These are phyloP conservation scores for Zopfochytrium polystomum DNA, from an alignment of 371 early-diverging fungal species.

Conservation along the genomic window DNA sequence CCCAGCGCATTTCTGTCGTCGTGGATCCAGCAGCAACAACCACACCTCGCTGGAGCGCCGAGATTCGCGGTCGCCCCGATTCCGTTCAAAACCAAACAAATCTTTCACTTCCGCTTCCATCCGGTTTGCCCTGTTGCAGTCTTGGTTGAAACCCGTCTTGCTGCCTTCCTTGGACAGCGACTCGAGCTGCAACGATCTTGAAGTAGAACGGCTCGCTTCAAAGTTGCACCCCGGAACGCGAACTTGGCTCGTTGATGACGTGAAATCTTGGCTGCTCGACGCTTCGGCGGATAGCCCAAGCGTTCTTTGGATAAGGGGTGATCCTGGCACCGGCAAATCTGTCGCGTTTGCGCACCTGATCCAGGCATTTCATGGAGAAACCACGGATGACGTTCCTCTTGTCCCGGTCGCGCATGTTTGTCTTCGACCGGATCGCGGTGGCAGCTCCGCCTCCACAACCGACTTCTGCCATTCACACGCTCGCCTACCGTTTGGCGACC, in stretches of 20 bases:
- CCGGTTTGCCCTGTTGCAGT: too few relatives aligned
- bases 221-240: constrained; percentile 18
- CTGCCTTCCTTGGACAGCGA: too few relatives aligned
- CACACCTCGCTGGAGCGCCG: too few relatives aligned
- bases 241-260: constrained; percentile 16
- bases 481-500: constrained; percentile 19
- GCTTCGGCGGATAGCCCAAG: background rate
- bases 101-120: too few relatives aligned
- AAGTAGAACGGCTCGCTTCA: too few relatives aligned
- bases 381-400: background rate
- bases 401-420: background rate
- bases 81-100: too few relatives aligned
- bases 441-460: too few relatives aligned
- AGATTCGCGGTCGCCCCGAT: too few relatives aligned
- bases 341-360: constrained; percentile 9
- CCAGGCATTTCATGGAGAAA: background rate
- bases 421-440: background rate
- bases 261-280: constrained; percentile 12
- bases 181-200: too few relatives aligned
- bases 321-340: constrained; percentile 23
- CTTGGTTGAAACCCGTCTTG: too few relatives aligned
- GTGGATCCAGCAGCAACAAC: too few relatives aligned
- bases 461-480: constrained; percentile 14
- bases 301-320: constrained; percentile 22
- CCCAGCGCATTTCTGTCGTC: too few relatives aligned